These are phyloP conservation scores for Hawksworthiomyces lignivorus DNA, from an alignment of 2,329 filamentous ascomycete species.

Conservation along the genomic window DNA sequence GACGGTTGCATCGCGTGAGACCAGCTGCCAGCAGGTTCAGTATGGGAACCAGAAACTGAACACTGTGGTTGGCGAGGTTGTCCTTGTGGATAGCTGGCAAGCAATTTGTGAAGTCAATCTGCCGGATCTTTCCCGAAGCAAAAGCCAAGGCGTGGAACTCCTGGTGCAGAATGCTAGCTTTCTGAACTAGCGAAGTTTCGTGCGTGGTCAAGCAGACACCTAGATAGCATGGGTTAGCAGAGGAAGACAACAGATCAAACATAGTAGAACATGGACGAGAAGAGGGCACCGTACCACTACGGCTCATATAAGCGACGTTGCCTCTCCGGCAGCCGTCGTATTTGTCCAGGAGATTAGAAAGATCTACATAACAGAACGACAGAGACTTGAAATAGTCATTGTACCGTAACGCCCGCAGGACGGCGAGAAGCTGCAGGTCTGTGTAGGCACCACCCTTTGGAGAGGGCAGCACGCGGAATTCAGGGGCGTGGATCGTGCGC, in stretches of 20 bases:
- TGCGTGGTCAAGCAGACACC: constrained; percentile 40
- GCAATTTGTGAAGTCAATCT: constrained; percentile 44
- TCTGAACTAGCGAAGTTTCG: constrained; percentile 39
- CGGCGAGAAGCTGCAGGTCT: constrained; percentile 45
- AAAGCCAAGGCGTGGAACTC: constrained; percentile 50
- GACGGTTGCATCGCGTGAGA: constrained; percentile 43
- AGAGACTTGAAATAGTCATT: constrained; percentile 53
- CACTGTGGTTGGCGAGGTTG: constrained; percentile 6
- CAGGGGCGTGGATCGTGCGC: constrained; percentile 39
- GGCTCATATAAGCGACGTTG: constrained; percentile 42
- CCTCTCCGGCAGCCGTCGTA: constrained; percentile 38
- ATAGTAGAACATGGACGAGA: neutral
- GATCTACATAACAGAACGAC: constrained; percentile 46
- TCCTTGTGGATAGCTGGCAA: constrained; percentile 8
- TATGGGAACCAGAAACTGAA: constrained; percentile 32
- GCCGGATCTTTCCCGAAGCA: constrained; percentile 46
- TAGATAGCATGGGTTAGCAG: constrained; percentile 19
- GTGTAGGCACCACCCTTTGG: constrained; percentile 33
- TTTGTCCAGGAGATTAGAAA: constrained; percentile 32
- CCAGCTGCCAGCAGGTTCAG: constrained; percentile 33
- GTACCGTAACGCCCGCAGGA: constrained; percentile 48
- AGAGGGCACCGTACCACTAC: constrained; percentile 44
- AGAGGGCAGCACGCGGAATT: constrained; percentile 44
- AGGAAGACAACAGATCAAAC: neutral
- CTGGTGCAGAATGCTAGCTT: constrained; percentile 45